A percentile compares a stretch with the other conserved stretches of the same genome.
Evolutionary conservation across 106 monocot species (phyloP).

Genomic region (Cymbidium sinense): DNA sequence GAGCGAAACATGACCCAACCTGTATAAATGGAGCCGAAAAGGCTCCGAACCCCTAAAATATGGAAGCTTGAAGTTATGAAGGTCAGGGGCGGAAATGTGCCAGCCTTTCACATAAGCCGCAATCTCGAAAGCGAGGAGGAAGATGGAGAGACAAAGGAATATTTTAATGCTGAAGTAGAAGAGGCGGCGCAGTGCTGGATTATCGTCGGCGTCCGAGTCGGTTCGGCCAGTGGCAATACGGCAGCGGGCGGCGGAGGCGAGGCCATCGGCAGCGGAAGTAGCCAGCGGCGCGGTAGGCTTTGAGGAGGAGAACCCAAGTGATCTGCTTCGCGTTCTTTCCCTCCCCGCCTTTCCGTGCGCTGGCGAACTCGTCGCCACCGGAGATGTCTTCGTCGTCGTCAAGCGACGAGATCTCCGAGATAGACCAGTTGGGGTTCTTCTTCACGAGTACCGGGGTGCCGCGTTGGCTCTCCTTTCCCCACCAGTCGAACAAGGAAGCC

Average conservation of each 20-base stretch:
- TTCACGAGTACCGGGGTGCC: conserved; percentile 78
- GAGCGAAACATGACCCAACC: conserved; percentile 52
- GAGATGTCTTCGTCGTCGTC: conserved; percentile 12
- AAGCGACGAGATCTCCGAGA: conserved; percentile 28
- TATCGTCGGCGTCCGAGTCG: conserved; percentile 35
- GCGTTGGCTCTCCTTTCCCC: conserved; percentile 33
- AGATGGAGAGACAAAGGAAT: conserved; percentile 60
- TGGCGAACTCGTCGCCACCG: background rate
- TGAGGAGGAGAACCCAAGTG: conserved; percentile 42
- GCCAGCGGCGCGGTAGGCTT: conserved; percentile 79
- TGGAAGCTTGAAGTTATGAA: conserved; percentile 21
- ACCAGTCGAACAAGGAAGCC: conserved; percentile 60
- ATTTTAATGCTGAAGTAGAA: conserved; percentile 64
- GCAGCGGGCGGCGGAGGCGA: conserved; percentile 55
- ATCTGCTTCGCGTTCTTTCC: conserved; percentile 69
- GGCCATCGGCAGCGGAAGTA: conserved; percentile 34
- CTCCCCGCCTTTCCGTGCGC: conserved; percentile 36
- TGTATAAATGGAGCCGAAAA: conserved; percentile 50
- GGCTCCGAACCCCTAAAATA: conserved; percentile 27
- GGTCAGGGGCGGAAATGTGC: conserved; percentile 47
- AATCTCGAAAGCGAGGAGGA: conserved; percentile 59
- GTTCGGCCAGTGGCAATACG: conserved; percentile 64
- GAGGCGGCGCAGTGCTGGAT: conserved; percentile 26
- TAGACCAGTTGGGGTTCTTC: conserved; percentile 26
- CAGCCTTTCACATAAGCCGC: conserved; percentile 68